Evolutionary conservation across 805 yeast species (phyloP), one percentile per base, ranked within the genome.

Genomic region (Candida gorgasii): DNA sequence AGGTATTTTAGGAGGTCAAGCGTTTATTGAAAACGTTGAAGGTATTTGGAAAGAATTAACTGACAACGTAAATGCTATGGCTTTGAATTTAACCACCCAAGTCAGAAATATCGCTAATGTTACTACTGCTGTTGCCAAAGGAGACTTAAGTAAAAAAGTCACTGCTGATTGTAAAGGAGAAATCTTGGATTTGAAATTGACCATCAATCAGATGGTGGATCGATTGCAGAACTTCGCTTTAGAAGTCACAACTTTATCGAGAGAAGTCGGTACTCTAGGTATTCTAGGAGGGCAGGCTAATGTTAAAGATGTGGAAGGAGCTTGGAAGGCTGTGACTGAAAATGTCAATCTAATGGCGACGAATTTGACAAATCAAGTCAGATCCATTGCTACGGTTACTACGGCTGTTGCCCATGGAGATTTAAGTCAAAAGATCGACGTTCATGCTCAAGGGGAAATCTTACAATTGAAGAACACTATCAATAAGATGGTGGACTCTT

Each of bases 401-500:
- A 85, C 95, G 3, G 95, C 95, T 3, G 96, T 88, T 33, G 96
- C 96, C 1, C 86, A 85, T 61, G 96, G 96, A 55, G 95, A 88
- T 58, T 72, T 88, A 51, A 79, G 86, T 3, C 90, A 84, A 57
- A 88, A 88, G 63, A 88, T 88, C 63, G 87, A 80, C 48, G 96
- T 88, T 18, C 92, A 83, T 54, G 95, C 96, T 8, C 92, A 87
- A 60, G 96, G 96, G 41, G 96, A 88, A 59, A 87, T 88, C 53
- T 73, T 88, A 52, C 93, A 89, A 48, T 76, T 88, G 63, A 88
- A 88, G 57, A 78, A 83, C 47, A 88, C 96, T 6, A 88, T 88
- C 65, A 88, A 88, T 62, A 86, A 86, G 70, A 88, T 88, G 96
- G 96, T 88, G 73, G 96, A 88, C 60, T 81, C 93, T 34, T 76